Base-by-base conservation (phyloP, 495 filamentous ascomycete species). In the Penicillium maclennaniae region DNA sequence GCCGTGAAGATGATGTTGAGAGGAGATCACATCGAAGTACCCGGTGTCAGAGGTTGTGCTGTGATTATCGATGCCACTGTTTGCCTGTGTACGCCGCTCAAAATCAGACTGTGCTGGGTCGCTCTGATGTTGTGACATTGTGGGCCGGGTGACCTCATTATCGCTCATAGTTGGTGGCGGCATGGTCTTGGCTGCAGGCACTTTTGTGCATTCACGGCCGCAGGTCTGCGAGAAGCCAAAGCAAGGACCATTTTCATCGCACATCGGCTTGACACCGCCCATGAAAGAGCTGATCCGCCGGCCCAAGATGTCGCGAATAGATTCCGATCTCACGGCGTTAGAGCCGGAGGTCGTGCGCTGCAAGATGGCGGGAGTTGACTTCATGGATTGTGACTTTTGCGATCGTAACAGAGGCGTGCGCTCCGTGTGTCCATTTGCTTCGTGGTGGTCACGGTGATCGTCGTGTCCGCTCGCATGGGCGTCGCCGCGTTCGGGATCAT, bases 181-280 rank as follows among this genome's bases (percentile, higher is more conserved):
- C 26, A 21, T 27, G 3, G 53, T 23, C 9, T 53, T 54, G 3
- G 52, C 44, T 20, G 43, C 27, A n/a, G 69, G 63, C 1, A 69
- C 60, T 49, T 75, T 75, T 23, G 68, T 67, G 69, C 91, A 95
- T 61, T 93, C 87, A 54, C 83, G 83, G 0, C 88, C 89, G 63
- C 91, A 96, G 6, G 88, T 87, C 63, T 95, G 88, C 0, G 88
- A 85, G 60, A 88, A 91, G 7, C 91, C 91, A 54, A 80, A 92
- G 61, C 91, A 96, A 0, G 87, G 86, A 0, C 87, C 90, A 45
- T 79, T 66, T 55, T 85, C 81, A 48, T 91, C 87, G 59, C 91
- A 95, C 28, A 81, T 72, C 0, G 77, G 43, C 59, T 90, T 88
- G 25, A 79, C 83, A 39, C 85, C 84, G 53, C 80, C 83, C 37